These are phyloP conservation scores for Colletotrichum gigasporum DNA, from an alignment of 2,329 filamentous ascomycete species.

Conservation along the genomic window DNA sequence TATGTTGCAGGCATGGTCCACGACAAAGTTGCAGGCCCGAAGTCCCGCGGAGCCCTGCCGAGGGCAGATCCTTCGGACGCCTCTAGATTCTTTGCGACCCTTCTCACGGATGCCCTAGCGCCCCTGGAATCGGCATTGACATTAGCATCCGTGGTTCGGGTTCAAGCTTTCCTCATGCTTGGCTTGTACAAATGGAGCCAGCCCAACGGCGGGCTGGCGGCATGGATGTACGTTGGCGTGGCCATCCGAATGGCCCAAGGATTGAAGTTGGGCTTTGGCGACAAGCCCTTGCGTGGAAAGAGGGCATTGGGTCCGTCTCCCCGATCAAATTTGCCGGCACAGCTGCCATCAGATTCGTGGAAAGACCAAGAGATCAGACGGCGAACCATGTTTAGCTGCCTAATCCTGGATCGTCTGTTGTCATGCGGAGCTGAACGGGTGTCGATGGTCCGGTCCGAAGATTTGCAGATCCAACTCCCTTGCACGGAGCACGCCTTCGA, in stretches of 20 bases:
- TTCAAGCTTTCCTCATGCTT: constrained; percentile 76
- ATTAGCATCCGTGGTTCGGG: constrained; percentile 67
- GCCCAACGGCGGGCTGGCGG: constrained; percentile 63
- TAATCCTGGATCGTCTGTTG: constrained; percentile 76
- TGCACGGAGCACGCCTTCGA: constrained; percentile 74
- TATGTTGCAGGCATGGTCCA: constrained; percentile 54
- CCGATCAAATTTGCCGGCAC: constrained; percentile 30
- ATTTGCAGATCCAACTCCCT: constrained; percentile 72
- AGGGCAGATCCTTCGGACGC: constrained; percentile 62
- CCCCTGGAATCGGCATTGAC: constrained; percentile 57
- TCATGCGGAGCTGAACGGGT: constrained; percentile 71
- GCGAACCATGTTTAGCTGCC: constrained; percentile 79
- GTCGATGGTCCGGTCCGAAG: constrained; percentile 66
- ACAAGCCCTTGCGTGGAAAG: constrained; percentile 43
- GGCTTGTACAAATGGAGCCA: constrained; percentile 78
- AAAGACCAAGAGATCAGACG: constrained; percentile 66
- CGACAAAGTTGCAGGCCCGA: constrained; percentile 39
- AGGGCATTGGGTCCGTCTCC: not conserved
- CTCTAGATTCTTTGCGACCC: constrained; percentile 72
- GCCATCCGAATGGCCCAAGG: constrained; percentile 72
- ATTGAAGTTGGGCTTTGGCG: constrained; percentile 68
- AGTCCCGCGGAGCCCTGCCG: constrained; percentile 43
- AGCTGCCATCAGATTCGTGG: constrained; percentile 34
- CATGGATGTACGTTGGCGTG: constrained; percentile 73
- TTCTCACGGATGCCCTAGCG: constrained; percentile 61